Evolutionary conservation across 2,329 filamentous ascomycete genomes (phyloP).

Genomic region (Cladophialophora chaetospira): DNA sequence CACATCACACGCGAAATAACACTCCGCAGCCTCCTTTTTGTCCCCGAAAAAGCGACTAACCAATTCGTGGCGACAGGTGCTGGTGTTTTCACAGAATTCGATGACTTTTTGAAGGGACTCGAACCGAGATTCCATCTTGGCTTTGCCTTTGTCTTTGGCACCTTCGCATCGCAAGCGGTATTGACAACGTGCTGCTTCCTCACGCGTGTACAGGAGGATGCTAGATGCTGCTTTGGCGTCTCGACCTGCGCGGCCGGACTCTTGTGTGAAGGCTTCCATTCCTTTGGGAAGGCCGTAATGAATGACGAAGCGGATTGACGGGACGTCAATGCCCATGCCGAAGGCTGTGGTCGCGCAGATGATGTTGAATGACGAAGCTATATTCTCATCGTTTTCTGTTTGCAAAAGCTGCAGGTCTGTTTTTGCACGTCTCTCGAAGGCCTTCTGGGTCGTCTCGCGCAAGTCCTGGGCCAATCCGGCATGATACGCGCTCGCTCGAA

Average conservation of each 20-base stretch:
- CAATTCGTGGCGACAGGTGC: slow-evolving; percentile 70
- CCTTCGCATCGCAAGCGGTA: slow-evolving; percentile 18
- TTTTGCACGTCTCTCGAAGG: slow-evolving; percentile 30
- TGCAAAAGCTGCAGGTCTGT: slow-evolving; percentile 22
- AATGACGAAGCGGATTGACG: slow-evolving; percentile 89
- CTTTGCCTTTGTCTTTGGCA: slow-evolving; percentile 38
- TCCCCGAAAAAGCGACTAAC: slow-evolving; percentile 75
- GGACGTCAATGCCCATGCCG: slow-evolving; percentile 97
- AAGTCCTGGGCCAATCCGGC: slow-evolving; percentile 70
- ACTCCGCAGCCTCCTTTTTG: slow-evolving; percentile 44
- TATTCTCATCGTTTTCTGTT: slow-evolving; percentile 23
- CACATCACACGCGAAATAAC: slow-evolving; percentile 76
- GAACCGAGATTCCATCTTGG: slow-evolving; percentile 53
- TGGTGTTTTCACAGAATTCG: slow-evolving; percentile 77
- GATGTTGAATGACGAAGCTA: slow-evolving; percentile 71
- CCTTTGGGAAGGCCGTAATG: slow-evolving; percentile 94
- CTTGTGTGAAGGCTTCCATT: slow-evolving; percentile 95
- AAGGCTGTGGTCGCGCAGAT: slow-evolving; percentile 96
- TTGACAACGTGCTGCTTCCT: slow-evolving; percentile 70
- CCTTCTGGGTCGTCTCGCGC: slow-evolving; percentile 59
- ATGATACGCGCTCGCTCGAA: slow-evolving; percentile 51
- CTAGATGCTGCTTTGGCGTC: slow-evolving; percentile 86
- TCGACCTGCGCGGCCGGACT: slow-evolving; percentile 86
- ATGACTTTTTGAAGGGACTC: slow-evolving; percentile 70
- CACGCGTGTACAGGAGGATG: slow-evolving; percentile 86